phyloP scores from a whole-genome alignment of 2,329 filamentous ascomycete species.

The Aureobasidium uvarum region DNA sequence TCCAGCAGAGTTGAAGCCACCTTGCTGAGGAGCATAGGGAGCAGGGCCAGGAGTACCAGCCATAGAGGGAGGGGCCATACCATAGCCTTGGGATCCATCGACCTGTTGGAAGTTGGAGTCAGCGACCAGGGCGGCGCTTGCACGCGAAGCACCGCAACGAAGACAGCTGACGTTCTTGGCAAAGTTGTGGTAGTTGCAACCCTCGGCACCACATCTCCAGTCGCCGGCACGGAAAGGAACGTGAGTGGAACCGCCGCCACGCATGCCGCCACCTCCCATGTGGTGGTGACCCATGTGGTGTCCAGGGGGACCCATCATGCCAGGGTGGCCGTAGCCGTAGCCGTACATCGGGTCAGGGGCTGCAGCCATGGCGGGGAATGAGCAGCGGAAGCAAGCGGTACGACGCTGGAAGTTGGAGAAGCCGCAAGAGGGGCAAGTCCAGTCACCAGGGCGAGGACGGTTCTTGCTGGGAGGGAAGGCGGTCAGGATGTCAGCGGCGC shows the following conservation, averaged over 20 bases:
- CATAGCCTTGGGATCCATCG: constrained; percentile 72
- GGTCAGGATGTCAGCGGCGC: constrained; percentile 91
- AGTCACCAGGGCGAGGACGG: constrained; percentile 92
- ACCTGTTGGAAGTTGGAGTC: constrained; percentile 69
- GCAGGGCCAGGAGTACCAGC: constrained; percentile 67
- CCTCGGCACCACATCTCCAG: constrained; percentile 98
- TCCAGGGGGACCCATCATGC: constrained; percentile 67
- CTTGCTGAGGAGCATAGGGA: constrained; percentile 66
- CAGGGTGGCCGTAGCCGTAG: constrained; percentile 63
- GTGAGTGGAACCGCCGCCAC: constrained; percentile 66
- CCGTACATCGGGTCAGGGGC: constrained; percentile 65
- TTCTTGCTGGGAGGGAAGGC: constrained; percentile 99
- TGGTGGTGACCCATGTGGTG: constrained; percentile 38
- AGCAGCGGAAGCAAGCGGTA: constrained; percentile 98
- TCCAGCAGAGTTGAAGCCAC: constrained; percentile 55
- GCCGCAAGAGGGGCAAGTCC: constrained; percentile 97
- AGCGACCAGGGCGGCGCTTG: constrained; percentile 88
- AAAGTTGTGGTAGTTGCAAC: constrained; percentile 98
- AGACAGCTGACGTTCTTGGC: constrained; percentile 99
- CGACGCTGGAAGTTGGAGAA: constrained; percentile 99
- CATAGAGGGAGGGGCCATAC: constrained; percentile 87
- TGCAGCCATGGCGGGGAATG: constrained; percentile 88
- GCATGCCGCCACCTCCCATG: constrained; percentile 48
- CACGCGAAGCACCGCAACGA: constrained; percentile 90
- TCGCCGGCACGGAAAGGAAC: constrained; percentile 98